phyloP scores from a whole-genome alignment of 1,284 basidiomycete genomes.

The Papiliotrema fonsecae region DNA sequence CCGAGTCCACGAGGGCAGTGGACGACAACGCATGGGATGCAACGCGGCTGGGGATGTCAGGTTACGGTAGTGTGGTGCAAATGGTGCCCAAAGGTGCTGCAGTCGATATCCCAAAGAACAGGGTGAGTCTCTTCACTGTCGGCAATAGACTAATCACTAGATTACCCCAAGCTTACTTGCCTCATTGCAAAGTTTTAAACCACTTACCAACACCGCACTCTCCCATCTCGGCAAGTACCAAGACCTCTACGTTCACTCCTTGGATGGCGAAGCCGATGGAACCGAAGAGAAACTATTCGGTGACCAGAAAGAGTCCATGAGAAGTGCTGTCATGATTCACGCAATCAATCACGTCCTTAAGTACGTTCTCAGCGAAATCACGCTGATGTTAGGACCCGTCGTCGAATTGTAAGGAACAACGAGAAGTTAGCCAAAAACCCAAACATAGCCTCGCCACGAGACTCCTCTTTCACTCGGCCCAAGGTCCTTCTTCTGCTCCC shows the following conservation, averaged over 20 bases:
- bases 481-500: slow-evolving; percentile 88
- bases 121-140: slow-evolving; percentile 24
- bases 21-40: slow-evolving; percentile 33
- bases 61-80: slow-evolving; percentile 57
- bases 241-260: slow-evolving; percentile 68
- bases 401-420: slow-evolving; percentile 88
- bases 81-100: slow-evolving; percentile 40
- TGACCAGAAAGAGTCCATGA: slow-evolving; percentile 50
- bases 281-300: slow-evolving; percentile 30
- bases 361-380: slow-evolving; percentile 50
- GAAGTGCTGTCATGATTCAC: slow-evolving; percentile 69
- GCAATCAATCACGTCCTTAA: slow-evolving; percentile 78
- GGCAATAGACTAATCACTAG: slow-evolving; percentile 44
- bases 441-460: slow-evolving; percentile 63
- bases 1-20: slow-evolving; percentile 21
- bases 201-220: slow-evolving; percentile 59
- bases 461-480: slow-evolving; percentile 96
- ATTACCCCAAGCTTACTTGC: slow-evolving; percentile 58
- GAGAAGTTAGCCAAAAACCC: slow-evolving; percentile 66
- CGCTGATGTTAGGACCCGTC: slow-evolving; percentile 68
- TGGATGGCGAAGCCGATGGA: slow-evolving; percentile 50
- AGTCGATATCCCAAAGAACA: slow-evolving; percentile 26
- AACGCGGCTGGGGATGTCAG: slow-evolving; percentile 19
- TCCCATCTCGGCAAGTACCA: slow-evolving; percentile 54
- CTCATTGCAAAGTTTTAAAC: slow-evolving; percentile 40